Evolutionary conservation across 2,329 filamentous ascomycete genomes (phyloP).

Genomic region (Eurotiales sp.): DNA sequence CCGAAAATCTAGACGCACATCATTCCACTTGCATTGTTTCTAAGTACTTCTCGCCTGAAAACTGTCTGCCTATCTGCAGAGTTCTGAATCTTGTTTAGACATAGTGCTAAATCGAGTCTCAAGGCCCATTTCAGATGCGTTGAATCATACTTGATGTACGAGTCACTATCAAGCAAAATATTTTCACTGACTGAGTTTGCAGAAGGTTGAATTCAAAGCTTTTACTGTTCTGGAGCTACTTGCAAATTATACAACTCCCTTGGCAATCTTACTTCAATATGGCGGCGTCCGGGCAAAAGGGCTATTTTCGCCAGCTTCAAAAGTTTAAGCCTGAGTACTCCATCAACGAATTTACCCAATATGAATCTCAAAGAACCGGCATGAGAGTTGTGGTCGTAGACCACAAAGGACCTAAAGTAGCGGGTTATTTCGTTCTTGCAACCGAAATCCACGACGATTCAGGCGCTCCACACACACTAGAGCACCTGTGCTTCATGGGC

Average conservation of each 20-base stretch:
- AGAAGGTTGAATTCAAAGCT: constrained; percentile 6
- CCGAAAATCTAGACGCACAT: neutral
- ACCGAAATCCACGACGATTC: constrained; percentile 98
- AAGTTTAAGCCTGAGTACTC: constrained; percentile 88
- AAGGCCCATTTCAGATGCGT: neutral
- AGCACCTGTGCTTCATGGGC: constrained; percentile 82
- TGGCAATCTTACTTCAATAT: constrained; percentile 41
- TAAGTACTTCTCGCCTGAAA: neutral
- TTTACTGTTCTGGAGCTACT: constrained; percentile 5
- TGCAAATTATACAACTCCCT: constrained; percentile 8
- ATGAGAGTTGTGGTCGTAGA: constrained; percentile 93
- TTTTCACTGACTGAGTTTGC: neutral
- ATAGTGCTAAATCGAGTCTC: neutral
- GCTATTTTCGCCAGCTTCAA: constrained; percentile 77
- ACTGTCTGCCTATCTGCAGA: neutral
- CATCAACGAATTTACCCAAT: constrained; percentile 82
- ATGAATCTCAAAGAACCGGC: constrained; percentile 90
- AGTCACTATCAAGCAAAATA: neutral
- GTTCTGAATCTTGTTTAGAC: neutral
- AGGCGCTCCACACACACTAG: constrained; percentile 82
- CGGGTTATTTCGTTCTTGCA: constrained; percentile 90
- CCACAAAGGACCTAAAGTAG: constrained; percentile 88
- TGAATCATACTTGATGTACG: neutral
- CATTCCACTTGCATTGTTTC: neutral
- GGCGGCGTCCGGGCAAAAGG: constrained; percentile 43